A percentile compares a stretch with the other conserved stretches of the same genome.
Conservation (phyloP, 2,329 filamentous ascomycete species). For the Trichoderma sp. region DNA sequence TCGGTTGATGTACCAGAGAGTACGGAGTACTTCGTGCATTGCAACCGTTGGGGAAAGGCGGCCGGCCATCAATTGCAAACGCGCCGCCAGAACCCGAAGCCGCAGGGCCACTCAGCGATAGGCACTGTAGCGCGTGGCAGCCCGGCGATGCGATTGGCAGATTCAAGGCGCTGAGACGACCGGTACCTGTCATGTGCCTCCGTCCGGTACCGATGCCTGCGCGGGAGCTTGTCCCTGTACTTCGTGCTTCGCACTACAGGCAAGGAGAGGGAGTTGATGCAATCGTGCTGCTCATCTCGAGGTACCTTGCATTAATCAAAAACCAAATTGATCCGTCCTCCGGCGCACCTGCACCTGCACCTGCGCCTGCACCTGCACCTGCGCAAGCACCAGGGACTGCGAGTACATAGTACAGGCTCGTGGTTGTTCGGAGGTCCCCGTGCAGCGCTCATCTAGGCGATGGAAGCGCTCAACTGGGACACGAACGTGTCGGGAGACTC, state of each 20-base stretch:
- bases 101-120: conserved; percentile 19
- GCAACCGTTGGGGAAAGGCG: background rate
- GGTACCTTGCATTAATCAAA: background rate
- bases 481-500: too few relatives aligned
- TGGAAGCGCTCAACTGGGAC: too few relatives aligned
- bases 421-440: too few relatives aligned
- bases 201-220: background rate
- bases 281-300: background rate
- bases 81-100: conserved; percentile 9
- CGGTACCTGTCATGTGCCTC: background rate
- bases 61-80: background rate
- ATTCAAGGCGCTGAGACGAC: background rate
- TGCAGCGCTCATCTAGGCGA: too few relatives aligned
- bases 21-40: background rate
- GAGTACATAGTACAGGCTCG: too few relatives aligned
- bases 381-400: too few relatives aligned
- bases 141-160: conserved; percentile 1
- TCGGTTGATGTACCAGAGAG: too few relatives aligned
- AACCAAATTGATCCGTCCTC: background rate
- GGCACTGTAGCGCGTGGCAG: conserved; percentile 20
- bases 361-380: too few relatives aligned
- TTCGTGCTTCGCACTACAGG: background rate
- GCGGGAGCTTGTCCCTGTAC: too few relatives aligned
- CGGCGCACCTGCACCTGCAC: background rate
- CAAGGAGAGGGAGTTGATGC: background rate